phyloP scores from a whole-genome alignment of 2,329 filamentous ascomycete species.

The Aspergillus vadensis region DNA sequence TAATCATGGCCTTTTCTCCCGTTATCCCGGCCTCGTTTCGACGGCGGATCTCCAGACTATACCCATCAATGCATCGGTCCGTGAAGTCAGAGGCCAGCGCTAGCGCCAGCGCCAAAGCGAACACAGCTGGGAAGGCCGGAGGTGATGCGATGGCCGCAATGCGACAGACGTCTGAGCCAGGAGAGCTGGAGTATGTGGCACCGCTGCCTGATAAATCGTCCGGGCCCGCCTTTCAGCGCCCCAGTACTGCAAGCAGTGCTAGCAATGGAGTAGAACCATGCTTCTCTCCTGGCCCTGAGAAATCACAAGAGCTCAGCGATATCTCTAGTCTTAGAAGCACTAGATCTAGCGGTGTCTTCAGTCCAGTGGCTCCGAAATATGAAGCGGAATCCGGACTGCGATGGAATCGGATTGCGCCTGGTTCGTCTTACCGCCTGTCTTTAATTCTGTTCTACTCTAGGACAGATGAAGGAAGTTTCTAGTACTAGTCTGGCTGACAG shows the following conservation, averaged over 20 bases:
- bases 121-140: not conserved
- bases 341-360: conserved; percentile 14
- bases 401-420: conserved; percentile 40
- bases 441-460: not conserved
- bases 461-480: not conserved
- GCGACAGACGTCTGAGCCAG: not conserved
- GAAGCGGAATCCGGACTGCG: conserved; percentile 35
- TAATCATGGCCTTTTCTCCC: conserved; percentile 20
- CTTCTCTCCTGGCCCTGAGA: conserved; percentile 15
- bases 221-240: conserved; percentile 9
- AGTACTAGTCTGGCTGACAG: not conserved
- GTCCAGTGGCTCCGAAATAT: conserved; percentile 23
- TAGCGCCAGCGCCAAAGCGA: conserved; percentile 6
- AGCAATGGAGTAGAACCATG: conserved; percentile 10
- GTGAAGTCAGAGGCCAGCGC: conserved; percentile 1
- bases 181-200: conserved; percentile 2
- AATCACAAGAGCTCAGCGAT: conserved; percentile 27
- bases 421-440: conserved; percentile 21
- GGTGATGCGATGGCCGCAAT: not conserved
- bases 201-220: not conserved
- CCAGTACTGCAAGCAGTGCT: conserved; percentile 19
- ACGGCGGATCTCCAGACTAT: conserved; percentile 30
- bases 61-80: conserved; percentile 18
- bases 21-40: conserved; percentile 32
- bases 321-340: conserved; percentile 20